Base-by-base conservation (phyloP, 176 grass and related monocot species). In the Areca catechu region DNA sequence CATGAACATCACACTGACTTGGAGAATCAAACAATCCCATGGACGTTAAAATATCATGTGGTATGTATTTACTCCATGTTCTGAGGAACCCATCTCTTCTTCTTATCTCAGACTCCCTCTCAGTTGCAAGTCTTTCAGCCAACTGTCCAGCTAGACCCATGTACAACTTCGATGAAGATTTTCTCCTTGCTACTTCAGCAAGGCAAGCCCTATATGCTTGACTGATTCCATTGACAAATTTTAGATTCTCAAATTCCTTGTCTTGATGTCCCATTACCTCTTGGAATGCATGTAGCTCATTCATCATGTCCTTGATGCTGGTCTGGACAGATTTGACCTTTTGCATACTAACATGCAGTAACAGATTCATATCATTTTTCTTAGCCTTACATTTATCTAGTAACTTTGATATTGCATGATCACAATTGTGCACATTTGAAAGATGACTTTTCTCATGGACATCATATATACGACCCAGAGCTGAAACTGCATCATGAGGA, bases 401-500 rank as follows among this genome's bases (percentile, higher is more conserved):
- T 57, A 98, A 82, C 54, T 84, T 85, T 52, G 83, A 85, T 51
- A 98, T 55, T 3, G 64, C 63, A 49, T 53, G 20, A 72, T 88
- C 84, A 67, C 69, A 80, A 54, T 79, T 80, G 1, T 20, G 69
- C 62, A 98, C 56, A 37, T 83, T 92, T 63, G 93, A 78, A 56
- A 98, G 80, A 56, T 98, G 86, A 52, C 76, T 74, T 67, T 85
- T 98, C 75, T 98, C 93, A 77, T 98, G 93, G 23, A 88, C 84
- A 73, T 92, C 84, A 55, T 98, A 80, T 24, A 98, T 98, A 28
- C 93, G 93, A 16, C 93, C 93, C 56, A 98, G 87, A 0, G 83
- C 93, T 66, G 93, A 98, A 65, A 98, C 87, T 23, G 93, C 93
- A 69, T 98, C 93, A 68, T 98, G 87, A 74, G 87, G 83, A 20